Conservation (phyloP, 768 basidiomycete species). For the Amanita inopinata region DNA sequence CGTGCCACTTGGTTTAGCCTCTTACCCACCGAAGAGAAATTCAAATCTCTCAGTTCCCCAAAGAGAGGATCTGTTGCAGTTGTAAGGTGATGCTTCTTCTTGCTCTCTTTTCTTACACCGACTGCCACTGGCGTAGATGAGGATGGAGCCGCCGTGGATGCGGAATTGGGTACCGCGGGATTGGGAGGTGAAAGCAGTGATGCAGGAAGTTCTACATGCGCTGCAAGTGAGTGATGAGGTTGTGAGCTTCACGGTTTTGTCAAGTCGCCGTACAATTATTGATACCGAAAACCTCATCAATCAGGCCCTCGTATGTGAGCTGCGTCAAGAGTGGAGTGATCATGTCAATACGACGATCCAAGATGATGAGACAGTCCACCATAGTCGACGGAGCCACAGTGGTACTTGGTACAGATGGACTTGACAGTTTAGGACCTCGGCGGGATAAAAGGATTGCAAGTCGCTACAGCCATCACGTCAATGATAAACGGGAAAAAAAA, state of each 20-base stretch:
- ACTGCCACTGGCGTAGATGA: slow-evolving; percentile 33
- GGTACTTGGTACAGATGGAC: slow-evolving; percentile 27
- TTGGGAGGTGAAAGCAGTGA: slow-evolving; percentile 55
- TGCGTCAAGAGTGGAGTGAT: slow-evolving; percentile 93
- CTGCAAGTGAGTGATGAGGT: slow-evolving; percentile 25
- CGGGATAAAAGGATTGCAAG: slow-evolving; percentile 64
- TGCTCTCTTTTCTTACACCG: slow-evolving; percentile 63
- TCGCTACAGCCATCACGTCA: slow-evolving; percentile 37
- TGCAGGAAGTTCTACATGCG: slow-evolving; percentile 72
- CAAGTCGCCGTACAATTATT: slow-evolving; percentile 56
- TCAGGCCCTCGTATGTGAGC: slow-evolving; percentile 90
- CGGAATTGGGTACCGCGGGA: slow-evolving; percentile 29
- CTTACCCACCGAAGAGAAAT: slow-evolving; percentile 84
- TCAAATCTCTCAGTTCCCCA: slow-evolving; percentile 77
- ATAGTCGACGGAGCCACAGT: slow-evolving; percentile 41
- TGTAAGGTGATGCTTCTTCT: slow-evolving; percentile 85
- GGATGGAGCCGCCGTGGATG: slow-evolving; percentile 25
- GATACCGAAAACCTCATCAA: slow-evolving; percentile 88
- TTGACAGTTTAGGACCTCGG: slow-evolving; percentile 34
- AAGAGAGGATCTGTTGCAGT: slow-evolving; percentile 71
- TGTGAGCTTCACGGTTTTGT: neutral
- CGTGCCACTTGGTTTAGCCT: slow-evolving; percentile 74
- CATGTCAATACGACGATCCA: slow-evolving; percentile 92
- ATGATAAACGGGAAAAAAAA: slow-evolving; percentile 13
- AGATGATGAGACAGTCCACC: slow-evolving; percentile 78